Evolutionary conservation across 148 eudicot species (phyloP).

Genomic region (Chenopodium suecicum): DNA sequence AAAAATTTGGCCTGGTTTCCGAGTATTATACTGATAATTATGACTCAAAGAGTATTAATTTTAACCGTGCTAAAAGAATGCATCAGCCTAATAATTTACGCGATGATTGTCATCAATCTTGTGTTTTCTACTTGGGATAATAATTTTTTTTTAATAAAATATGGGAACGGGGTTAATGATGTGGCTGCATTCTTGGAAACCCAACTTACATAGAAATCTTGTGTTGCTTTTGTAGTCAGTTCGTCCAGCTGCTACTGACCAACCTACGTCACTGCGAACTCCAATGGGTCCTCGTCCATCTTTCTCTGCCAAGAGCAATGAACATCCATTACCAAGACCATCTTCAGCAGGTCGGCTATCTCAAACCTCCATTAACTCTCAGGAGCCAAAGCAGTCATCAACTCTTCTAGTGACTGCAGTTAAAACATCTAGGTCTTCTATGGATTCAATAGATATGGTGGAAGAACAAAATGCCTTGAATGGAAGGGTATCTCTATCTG

Average conservation of each 20-base stretch:
- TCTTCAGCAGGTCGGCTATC: constrained; percentile 28
- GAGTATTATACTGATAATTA: background rate
- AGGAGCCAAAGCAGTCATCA: constrained; percentile 30
- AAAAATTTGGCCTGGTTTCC: background rate
- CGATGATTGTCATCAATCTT: no score
- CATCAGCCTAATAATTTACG: no score
- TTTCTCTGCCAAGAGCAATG: constrained; percentile 32
- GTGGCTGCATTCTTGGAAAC: constrained; percentile 10
- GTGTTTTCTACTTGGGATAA: no score
- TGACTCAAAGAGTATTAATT: no score
- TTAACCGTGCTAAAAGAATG: no score
- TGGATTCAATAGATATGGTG: constrained; percentile 10
- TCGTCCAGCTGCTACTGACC: constrained; percentile 43
- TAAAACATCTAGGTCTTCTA: constrained; percentile 20
- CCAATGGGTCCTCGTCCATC: constrained; percentile 40
- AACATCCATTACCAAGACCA: constrained; percentile 41
- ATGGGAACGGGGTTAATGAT: background rate
- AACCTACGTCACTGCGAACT: constrained; percentile 36
- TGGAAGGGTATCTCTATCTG: constrained; percentile 26
- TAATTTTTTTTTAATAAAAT: no score
- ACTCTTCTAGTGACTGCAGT: constrained; percentile 18
- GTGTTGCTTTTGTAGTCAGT: constrained; percentile 43
- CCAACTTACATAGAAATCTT: background rate
- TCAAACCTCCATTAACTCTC: constrained; percentile 23
- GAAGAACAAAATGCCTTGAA: constrained; percentile 15